Base-by-base conservation (phyloP, 2,329 filamentous ascomycete species). In the Shiraia bambusicola region DNA sequence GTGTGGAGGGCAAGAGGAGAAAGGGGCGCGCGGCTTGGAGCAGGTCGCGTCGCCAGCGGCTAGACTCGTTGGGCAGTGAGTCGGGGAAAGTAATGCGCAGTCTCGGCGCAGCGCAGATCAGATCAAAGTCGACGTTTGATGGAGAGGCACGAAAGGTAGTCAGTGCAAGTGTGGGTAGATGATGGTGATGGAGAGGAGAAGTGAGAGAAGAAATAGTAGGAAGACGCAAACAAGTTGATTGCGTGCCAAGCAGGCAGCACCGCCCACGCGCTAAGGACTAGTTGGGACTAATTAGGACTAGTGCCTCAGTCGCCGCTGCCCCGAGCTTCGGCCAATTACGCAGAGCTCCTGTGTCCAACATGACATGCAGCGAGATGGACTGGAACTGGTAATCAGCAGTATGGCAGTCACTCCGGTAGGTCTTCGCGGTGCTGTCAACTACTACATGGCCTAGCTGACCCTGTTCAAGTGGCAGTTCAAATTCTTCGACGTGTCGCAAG, bases 401-500 rank as follows among this genome's bases (percentile, higher is more conserved):
- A 71, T 71, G 69, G 69, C 69, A 43, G 58, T 71, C 59, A 69
- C 69, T 62, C 68, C 69, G 64, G 69, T 71, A 50, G 43, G 57
- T 37, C 28, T 28, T 7, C 17, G 22, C 6, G 2, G 9, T 13
- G 12, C 17, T 22, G 34, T 31, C 29, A 34, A 28, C 16, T 15
- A 46, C 5, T 22, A 8, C 9, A 52, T 52, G 49, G 33, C 47
- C 14, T 36, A 14, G 55, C 64, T 67, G 49, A 67, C 39, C 13
- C 39, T 32, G 11, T 40, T 38, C 32, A 53, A 95, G 92, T 97
- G 93, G 92, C 96, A 96, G 87, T 98, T 98, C 76, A 91, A 95
- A 79, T 98, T 98, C 84, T 97, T 98, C 81, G 89, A 96, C 73
- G 89, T 95, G 69, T 83, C 83, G 67, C 85, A 87, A 67, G 84